These are phyloP conservation scores for Arthroderma uncinatum DNA, from an alignment of 2,329 filamentous ascomycete species.

Conservation along the genomic window DNA sequence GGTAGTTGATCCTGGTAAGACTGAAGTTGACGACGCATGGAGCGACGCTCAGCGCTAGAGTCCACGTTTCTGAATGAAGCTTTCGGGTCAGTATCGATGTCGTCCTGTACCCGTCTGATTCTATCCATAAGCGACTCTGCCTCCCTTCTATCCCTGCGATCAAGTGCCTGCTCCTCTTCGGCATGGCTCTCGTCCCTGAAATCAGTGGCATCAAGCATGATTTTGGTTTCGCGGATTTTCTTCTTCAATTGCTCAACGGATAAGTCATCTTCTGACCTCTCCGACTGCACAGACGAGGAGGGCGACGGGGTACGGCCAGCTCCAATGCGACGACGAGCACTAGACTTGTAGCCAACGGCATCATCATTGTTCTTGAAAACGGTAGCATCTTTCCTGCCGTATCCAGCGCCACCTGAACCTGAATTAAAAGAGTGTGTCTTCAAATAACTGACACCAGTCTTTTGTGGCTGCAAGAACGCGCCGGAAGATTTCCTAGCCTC, in stretches of 20 bases:
- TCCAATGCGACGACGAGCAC: constrained; percentile 74
- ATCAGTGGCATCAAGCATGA: constrained; percentile 89
- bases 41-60: constrained; percentile 75
- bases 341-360: constrained; percentile 82
- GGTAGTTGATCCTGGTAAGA: constrained; percentile 80
- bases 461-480: constrained; percentile 81
- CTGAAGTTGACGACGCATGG: constrained; percentile 81
- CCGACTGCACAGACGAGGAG: constrained; percentile 53
- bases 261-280: constrained; percentile 64
- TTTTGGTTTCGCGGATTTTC: constrained; percentile 85
- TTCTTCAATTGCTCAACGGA: constrained; percentile 81
- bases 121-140: constrained; percentile 89
- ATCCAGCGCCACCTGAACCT: constrained; percentile 44
- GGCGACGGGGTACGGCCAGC: constrained; percentile 66
- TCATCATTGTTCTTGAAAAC: constrained; percentile 96
- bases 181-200: constrained; percentile 82
- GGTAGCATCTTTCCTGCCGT: constrained; percentile 79
- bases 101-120: constrained; percentile 81
- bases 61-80: constrained; percentile 58
- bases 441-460: constrained; percentile 95
- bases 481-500: constrained; percentile 81
- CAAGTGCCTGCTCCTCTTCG: constrained; percentile 85
- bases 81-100: constrained; percentile 86
- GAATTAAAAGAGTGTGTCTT: constrained; percentile 88
- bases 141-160: constrained; percentile 80